These are phyloP conservation scores for Tetrapisispora pingtungensis DNA, from an alignment of 805 yeast species.

Conservation along the genomic window DNA sequence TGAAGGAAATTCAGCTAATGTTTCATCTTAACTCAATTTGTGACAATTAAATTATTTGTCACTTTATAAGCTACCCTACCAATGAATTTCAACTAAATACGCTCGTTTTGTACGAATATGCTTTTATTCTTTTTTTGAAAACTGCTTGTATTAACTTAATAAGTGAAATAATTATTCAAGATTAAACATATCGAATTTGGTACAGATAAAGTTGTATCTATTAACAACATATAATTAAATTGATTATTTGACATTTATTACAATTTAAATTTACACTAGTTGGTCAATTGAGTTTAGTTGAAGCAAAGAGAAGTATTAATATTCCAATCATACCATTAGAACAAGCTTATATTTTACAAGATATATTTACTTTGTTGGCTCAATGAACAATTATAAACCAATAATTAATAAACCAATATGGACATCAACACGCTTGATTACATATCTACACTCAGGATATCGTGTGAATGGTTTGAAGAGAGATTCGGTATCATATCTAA, in stretches of 20 bases:
- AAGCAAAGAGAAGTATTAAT: background rate
- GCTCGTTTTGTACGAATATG: background rate
- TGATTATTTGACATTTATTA: too few relatives aligned
- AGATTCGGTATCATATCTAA: conserved; percentile 51
- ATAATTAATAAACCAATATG: background rate
- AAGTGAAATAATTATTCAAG: too few relatives aligned
- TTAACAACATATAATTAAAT: too few relatives aligned
- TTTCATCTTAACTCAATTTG: too few relatives aligned
- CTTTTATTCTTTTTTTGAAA: too few relatives aligned
- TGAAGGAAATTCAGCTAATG: too few relatives aligned
- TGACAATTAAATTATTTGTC: too few relatives aligned
- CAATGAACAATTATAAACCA: background rate
- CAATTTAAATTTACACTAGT: too few relatives aligned
- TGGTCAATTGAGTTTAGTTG: background rate
- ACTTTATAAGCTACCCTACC: background rate
- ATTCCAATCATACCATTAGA: background rate
- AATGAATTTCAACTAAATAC: background rate
- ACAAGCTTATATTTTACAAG: background rate
- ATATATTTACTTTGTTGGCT: background rate
- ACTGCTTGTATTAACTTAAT: too few relatives aligned
- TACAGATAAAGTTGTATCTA: too few relatives aligned
- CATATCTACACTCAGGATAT: conserved; percentile 35
- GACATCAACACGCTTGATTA: conserved; percentile 22
- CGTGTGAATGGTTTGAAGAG: conserved; percentile 64
- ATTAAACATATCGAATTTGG: too few relatives aligned